phyloP scores from a whole-genome alignment of 345 rosid genomes.

The Geranium rotundifolium region DNA sequence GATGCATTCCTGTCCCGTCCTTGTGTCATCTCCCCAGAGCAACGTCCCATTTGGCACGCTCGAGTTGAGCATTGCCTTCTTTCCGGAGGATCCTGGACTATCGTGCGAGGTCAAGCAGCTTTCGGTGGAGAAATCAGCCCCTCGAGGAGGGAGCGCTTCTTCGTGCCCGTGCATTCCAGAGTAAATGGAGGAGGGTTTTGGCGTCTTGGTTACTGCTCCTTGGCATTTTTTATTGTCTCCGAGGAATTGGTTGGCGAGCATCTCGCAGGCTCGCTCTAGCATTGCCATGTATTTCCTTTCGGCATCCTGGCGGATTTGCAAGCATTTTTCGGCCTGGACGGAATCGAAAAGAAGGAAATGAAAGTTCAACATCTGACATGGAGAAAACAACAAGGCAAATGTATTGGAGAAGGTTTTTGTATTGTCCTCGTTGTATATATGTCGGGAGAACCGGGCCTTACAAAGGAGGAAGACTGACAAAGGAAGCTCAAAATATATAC shows the following conservation, averaged over 20 bases:
- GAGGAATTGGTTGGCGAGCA: constrained; percentile 51
- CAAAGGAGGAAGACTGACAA: too few species aligned
- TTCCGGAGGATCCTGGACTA: constrained; percentile 39
- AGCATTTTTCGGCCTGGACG: constrained; percentile 48
- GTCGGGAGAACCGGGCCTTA: too few species aligned
- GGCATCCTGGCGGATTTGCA: constrained; percentile 55
- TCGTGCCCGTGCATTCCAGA: too few species aligned
- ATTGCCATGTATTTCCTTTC: constrained; percentile 45
- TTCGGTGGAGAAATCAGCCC: too few species aligned
- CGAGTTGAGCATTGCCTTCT: constrained; percentile 28
- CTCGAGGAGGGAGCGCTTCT: too few species aligned
- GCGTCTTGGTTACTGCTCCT: constrained; percentile 18
- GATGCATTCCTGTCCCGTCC: too few species aligned
- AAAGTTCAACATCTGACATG: neutral
- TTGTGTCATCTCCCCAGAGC: too few species aligned
- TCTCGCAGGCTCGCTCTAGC: constrained; percentile 61
- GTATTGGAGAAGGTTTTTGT: too few species aligned
- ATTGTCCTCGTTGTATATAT: too few species aligned
- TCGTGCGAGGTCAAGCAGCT: too few species aligned
- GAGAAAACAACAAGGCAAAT: neutral
- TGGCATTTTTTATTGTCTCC: constrained; percentile 23
- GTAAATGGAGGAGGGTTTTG: constrained; percentile 22
- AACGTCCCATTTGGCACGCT: neutral
- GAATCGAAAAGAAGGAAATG: neutral
- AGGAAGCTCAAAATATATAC: too few species aligned